These are phyloP conservation scores for Sedum album DNA, from an alignment of 164 flowering plant genomes.

Conservation along the genomic window DNA sequence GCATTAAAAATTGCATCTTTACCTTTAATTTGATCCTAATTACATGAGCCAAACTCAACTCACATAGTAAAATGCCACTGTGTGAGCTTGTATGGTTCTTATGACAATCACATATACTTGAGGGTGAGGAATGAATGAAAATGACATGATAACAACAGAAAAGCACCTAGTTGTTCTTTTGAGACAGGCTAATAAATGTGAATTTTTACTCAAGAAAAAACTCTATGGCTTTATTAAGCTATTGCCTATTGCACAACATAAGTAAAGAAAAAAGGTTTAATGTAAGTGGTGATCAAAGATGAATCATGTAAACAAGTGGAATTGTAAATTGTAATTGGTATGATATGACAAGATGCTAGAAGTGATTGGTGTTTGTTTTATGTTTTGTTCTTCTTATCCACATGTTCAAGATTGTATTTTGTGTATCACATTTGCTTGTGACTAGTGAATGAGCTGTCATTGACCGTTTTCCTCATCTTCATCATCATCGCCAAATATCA, in stretches of 20 bases:
- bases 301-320: no score
- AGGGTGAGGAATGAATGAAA: no score
- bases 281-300: no score
- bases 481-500: neutral
- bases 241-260: no score
- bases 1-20: neutral
- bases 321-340: neutral
- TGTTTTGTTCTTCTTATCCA: slow-evolving; percentile 6
- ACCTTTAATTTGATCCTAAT: neutral
- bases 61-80: neutral
- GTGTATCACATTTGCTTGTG: neutral
- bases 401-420: neutral
- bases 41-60: neutral
- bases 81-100: neutral
- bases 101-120: no score
- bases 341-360: neutral
- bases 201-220: no score
- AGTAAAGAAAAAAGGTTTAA: no score
- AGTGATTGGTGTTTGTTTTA: neutral
- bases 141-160: no score
- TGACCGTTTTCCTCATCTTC: neutral
- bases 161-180: no score
- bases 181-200: no score
- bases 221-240: no score
- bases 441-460: slow-evolving; percentile 1